These are phyloP conservation scores for Stropharia rugosoannulata DNA, from an alignment of 768 basidiomycete species.

Conservation along the genomic window DNA sequence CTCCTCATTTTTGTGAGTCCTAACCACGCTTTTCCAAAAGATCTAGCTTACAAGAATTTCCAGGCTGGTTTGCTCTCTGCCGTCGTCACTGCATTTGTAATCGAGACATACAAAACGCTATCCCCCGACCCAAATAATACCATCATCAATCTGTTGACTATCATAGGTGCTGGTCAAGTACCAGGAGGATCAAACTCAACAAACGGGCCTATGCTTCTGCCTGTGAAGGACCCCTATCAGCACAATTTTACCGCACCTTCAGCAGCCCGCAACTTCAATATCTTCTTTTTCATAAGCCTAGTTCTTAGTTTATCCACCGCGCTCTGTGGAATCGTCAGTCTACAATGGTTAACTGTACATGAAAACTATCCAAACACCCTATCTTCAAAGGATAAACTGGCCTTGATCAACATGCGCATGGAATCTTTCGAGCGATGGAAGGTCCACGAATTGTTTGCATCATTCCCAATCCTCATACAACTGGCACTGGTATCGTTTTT, in stretches of 20 bases:
- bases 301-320: constrained; percentile 16
- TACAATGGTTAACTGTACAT: too few relatives aligned
- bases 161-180: not conserved
- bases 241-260: not conserved
- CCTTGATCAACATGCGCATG: too few relatives aligned
- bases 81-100: constrained; percentile 17
- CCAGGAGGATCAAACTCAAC: not conserved
- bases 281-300: constrained; percentile 16
- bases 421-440: too few relatives aligned
- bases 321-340: too few relatives aligned
- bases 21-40: not conserved
- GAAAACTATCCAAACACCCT: too few relatives aligned
- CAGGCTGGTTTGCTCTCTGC: constrained; percentile 20
- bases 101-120: constrained; percentile 17
- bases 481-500: too few relatives aligned
- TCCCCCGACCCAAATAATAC: constrained; percentile 8
- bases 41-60: not conserved
- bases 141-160: not conserved
- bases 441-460: too few relatives aligned
- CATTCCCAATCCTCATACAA: too few relatives aligned
- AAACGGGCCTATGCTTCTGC: not conserved
- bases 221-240: not conserved
- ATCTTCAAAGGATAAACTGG: too few relatives aligned
- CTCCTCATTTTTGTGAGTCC: constrained; percentile 18
- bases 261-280: not conserved